phyloP scores from a whole-genome alignment of 179 eudicot species.

The Nepenthes alata region DNA sequence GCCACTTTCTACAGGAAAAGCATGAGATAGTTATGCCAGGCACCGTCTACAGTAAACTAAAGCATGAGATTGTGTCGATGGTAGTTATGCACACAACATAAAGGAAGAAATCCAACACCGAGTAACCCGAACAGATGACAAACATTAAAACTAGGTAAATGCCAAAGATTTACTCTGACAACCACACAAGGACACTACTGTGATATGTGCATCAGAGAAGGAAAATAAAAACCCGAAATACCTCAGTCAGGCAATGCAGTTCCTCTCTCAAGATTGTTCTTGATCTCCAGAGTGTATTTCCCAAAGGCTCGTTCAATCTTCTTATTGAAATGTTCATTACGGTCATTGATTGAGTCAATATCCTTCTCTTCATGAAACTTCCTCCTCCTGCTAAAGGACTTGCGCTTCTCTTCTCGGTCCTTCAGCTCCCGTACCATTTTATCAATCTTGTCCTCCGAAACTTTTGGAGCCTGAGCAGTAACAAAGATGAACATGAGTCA shows the following conservation, averaged over 20 bases:
- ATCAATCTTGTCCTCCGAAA: constrained; percentile 67
- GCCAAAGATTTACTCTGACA: too few species aligned
- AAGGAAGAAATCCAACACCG: too few species aligned
- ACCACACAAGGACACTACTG: too few species aligned
- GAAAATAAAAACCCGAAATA: neutral
- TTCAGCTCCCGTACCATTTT: constrained; percentile 86
- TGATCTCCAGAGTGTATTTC: constrained; percentile 88
- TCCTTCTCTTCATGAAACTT: constrained; percentile 82
- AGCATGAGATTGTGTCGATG: too few species aligned
- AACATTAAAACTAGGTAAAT: too few species aligned
- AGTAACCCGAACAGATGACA: too few species aligned
- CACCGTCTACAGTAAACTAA: too few species aligned
- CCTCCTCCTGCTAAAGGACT: constrained; percentile 79
- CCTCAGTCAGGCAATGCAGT: constrained; percentile 94
- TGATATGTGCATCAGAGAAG: too few species aligned
- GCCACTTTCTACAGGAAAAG: too few species aligned
- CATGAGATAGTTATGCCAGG: too few species aligned
- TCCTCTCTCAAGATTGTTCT: constrained; percentile 91
- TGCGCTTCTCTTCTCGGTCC: constrained; percentile 76
- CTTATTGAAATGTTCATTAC: constrained; percentile 96
- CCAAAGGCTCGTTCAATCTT: constrained; percentile 97
- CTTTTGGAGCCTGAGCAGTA: constrained; percentile 51
- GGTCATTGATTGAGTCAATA: constrained; percentile 87
- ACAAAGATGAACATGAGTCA: neutral
- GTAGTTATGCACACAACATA: too few species aligned